Conservation (phyloP, 306 rosid genomes). For the Ochetophila trinervis region DNA sequence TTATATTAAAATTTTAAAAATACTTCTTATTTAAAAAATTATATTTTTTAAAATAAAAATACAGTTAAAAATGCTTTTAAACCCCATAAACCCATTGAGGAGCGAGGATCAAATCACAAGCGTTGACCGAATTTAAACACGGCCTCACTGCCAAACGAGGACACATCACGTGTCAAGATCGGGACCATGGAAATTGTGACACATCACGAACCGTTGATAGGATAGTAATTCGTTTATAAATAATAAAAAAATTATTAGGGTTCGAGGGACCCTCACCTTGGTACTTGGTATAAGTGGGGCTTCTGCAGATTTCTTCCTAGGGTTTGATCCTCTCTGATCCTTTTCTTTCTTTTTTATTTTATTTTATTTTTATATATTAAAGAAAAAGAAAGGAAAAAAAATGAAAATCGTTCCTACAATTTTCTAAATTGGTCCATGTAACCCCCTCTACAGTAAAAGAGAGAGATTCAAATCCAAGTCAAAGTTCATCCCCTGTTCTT, state of each 20-base stretch:
- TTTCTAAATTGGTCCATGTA: slow-evolving; percentile 34
- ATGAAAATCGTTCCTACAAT: slow-evolving; percentile 15
- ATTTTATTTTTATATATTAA: neutral
- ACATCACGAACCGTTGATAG: slow-evolving; percentile 32
- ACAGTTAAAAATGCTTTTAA: too few relatives aligned
- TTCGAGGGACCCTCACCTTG: slow-evolving; percentile 49
- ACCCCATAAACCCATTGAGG: neutral
- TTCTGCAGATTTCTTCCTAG: slow-evolving; percentile 31
- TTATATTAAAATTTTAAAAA: too few relatives aligned
- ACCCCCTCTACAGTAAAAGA: slow-evolving; percentile 38
- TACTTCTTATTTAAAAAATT: too few relatives aligned
- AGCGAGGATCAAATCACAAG: neutral
- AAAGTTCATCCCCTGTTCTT: slow-evolving; percentile 28
- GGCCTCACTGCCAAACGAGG: neutral
- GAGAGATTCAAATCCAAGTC: slow-evolving; percentile 35
- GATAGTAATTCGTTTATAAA: slow-evolving; percentile 9
- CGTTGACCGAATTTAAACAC: neutral
- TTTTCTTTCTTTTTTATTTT: slow-evolving; percentile 13
- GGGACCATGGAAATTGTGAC: neutral
- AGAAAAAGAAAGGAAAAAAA: neutral
- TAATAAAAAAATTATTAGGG: slow-evolving; percentile 28
- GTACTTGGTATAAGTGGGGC: slow-evolving; percentile 61
- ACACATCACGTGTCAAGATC: slow-evolving; percentile 30
- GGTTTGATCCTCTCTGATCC: slow-evolving; percentile 52
- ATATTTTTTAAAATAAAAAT: too few relatives aligned